Evolutionary conservation across 116 monocot genomes (phyloP).

Genomic region (Trichopus zeylanicus): DNA sequence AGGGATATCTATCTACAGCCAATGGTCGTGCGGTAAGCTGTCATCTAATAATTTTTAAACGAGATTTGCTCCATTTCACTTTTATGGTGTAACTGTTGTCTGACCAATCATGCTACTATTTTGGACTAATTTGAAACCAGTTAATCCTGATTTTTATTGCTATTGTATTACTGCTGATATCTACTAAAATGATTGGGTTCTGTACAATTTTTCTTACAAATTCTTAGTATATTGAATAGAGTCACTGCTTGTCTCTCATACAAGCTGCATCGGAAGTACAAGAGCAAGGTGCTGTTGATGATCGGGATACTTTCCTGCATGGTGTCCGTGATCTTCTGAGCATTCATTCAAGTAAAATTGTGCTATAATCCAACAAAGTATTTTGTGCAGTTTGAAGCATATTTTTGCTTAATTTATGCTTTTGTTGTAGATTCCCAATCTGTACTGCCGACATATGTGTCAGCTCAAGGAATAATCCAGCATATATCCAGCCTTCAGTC

Average conservation of each 20-base stretch:
- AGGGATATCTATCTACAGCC: slow-evolving; percentile 64
- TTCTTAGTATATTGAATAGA: slow-evolving; percentile 23
- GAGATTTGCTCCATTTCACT: background rate
- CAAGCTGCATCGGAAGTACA: slow-evolving; percentile 80
- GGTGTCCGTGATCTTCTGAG: slow-evolving; percentile 82
- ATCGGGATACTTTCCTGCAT: slow-evolving; percentile 91
- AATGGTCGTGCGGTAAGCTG: slow-evolving; percentile 68
- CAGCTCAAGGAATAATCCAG: slow-evolving; percentile 87
- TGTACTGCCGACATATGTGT: slow-evolving; percentile 69
- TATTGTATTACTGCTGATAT: background rate
- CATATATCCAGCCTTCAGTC: slow-evolving; percentile 80
- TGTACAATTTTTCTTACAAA: background rate
- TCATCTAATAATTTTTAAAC: background rate
- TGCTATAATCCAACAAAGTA: background rate
- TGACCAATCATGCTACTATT: too few relatives aligned
- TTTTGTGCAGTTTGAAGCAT: background rate
- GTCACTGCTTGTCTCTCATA: slow-evolving; percentile 57
- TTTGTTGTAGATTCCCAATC: slow-evolving; percentile 62
- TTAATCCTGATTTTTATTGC: background rate
- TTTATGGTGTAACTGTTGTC: too few relatives aligned
- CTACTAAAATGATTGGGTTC: background rate
- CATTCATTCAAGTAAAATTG: slow-evolving; percentile 68
- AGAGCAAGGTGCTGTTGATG: slow-evolving; percentile 98
- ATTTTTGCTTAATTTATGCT: background rate
- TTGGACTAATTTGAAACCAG: background rate